A percentile compares a stretch with the other conserved stretches of the same genome.
These are phyloP conservation scores for Cytospora chrysosperma DNA, from an alignment of 2,329 filamentous ascomycete species.

Conservation along the genomic window DNA sequence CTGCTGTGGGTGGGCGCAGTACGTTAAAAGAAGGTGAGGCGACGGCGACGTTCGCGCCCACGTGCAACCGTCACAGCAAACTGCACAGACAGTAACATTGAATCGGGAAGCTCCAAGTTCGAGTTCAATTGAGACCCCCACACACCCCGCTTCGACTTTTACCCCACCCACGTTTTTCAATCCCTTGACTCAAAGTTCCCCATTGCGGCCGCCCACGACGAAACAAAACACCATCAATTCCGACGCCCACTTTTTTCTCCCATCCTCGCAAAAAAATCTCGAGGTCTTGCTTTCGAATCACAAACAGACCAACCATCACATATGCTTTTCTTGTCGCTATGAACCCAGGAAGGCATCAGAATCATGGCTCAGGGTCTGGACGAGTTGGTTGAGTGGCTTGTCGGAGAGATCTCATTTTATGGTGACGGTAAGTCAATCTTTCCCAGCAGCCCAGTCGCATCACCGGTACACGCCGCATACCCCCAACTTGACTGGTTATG, in stretches of 20 bases:
- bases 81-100: too few relatives aligned
- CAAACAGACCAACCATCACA: slow-evolving; percentile 25
- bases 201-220: background rate
- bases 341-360: slow-evolving; percentile 24
- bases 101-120: background rate
- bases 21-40: too few relatives aligned
- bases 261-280: slow-evolving; percentile 22
- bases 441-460: background rate
- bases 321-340: slow-evolving; percentile 28
- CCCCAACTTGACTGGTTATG: background rate
- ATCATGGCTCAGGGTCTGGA: slow-evolving; percentile 43
- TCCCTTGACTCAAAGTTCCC: background rate
- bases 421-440: slow-evolving; percentile 40
- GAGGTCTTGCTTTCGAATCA: slow-evolving; percentile 24
- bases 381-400: slow-evolving; percentile 44
- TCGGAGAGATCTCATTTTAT: slow-evolving; percentile 45
- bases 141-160: background rate
- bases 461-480: background rate
- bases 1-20: too few relatives aligned
- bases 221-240: slow-evolving; percentile 8
- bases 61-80: background rate
- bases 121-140: background rate
- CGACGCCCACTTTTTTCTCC: slow-evolving; percentile 1
- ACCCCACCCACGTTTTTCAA: background rate
- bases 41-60: background rate